Percentiles rank a stretch among this genome's conserved stretches.
Evolutionary conservation across 2,329 filamentous ascomycete genomes (phyloP).

Genomic region (Allantophomopsis cytisporea): DNA sequence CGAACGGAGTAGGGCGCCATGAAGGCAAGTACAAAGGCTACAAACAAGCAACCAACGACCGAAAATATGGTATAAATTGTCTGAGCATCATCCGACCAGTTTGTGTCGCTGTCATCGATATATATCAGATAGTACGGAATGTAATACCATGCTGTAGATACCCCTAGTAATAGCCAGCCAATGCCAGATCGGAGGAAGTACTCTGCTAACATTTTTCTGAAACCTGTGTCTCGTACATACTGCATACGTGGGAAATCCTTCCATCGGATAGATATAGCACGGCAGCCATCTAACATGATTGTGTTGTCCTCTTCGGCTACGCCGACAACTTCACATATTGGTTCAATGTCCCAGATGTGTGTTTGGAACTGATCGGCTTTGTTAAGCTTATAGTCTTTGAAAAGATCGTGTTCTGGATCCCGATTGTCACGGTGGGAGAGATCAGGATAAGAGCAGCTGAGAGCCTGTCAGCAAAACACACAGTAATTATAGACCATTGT

Average conservation of each 20-base stretch:
- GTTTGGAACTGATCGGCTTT: conserved; percentile 7
- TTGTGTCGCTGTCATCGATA: no score
- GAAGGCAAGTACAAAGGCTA: no score
- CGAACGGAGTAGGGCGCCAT: no score
- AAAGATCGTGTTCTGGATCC: no score
- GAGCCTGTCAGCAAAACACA: conserved; percentile 2
- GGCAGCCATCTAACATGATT: conserved; percentile 14
- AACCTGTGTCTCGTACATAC: conserved; percentile 1
- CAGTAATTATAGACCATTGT: no score
- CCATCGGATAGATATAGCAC: conserved; percentile 17
- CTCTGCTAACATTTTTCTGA: not conserved
- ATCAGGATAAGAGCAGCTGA: conserved; percentile 10
- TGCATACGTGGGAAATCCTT: conserved; percentile 14
- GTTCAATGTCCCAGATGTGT: no score
- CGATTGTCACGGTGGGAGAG: conserved; percentile 4
- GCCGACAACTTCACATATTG: conserved; percentile 2
- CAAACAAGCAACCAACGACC: no score
- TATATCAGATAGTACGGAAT: no score
- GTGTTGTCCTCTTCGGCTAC: conserved; percentile 8
- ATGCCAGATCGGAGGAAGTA: not conserved
- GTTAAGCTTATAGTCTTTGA: conserved; percentile 6
- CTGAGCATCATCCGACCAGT: no score
- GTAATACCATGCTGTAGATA: no score
- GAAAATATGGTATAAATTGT: no score
- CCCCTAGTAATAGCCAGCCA: not conserved